Percentiles rank a stretch among this genome's conserved stretches.
phyloP scores from a whole-genome alignment of 148 eudicot species.

The Agrostemma githago region DNA sequence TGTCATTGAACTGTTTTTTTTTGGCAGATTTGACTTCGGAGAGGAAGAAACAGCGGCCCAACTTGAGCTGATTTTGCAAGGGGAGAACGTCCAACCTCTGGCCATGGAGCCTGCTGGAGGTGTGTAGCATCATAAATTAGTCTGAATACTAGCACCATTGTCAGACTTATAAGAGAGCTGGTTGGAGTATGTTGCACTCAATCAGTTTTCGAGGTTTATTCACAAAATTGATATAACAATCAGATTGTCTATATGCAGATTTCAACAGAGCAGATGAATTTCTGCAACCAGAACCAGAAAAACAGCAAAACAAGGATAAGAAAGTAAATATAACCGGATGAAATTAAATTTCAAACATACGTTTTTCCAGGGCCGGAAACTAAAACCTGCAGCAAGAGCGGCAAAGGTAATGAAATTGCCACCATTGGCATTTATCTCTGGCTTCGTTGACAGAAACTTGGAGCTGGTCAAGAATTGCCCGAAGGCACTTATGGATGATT shows the following conservation, averaged over 20 bases:
- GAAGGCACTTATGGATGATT: slow-evolving; percentile 58
- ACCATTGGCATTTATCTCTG: slow-evolving; percentile 53
- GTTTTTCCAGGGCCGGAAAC: slow-evolving; percentile 30
- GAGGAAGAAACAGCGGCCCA: slow-evolving; percentile 69
- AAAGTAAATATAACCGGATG: slow-evolving; percentile 31
- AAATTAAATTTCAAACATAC: not conserved
- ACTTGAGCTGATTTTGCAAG: slow-evolving; percentile 41
- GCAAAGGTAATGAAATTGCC: slow-evolving; percentile 62
- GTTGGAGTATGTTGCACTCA: not conserved
- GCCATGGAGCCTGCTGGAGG: slow-evolving; percentile 43
- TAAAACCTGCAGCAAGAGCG: slow-evolving; percentile 45
- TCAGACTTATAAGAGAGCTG: not conserved
- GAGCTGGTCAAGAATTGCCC: slow-evolving; percentile 48
- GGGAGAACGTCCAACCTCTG: slow-evolving; percentile 46
- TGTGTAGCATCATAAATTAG: slow-evolving; percentile 27
- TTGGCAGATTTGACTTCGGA: slow-evolving; percentile 76
- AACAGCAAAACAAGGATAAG: slow-evolving; percentile 30
- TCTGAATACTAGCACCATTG: not conserved
- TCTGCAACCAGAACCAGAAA: slow-evolving; percentile 39
- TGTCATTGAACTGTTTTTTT: not conserved
- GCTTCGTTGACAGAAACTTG: slow-evolving; percentile 36
- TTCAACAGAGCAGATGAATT: slow-evolving; percentile 37
- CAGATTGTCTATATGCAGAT: slow-evolving; percentile 6
- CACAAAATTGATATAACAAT: not conserved
- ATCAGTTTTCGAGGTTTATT: not conserved